Conservation (phyloP, 805 yeast species). For the Tetrapisispora nanseiensis region DNA sequence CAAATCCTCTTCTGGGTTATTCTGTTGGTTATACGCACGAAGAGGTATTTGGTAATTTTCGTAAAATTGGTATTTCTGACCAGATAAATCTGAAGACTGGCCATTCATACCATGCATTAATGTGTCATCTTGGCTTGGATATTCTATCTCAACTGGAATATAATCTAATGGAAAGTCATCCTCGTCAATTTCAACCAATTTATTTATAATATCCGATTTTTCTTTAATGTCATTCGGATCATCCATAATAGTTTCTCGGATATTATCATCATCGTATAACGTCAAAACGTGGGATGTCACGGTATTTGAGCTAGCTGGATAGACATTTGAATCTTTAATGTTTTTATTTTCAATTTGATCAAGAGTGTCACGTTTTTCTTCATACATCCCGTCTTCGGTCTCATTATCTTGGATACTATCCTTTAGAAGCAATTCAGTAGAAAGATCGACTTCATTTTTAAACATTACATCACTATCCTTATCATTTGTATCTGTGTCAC, state of each 20-base stretch:
- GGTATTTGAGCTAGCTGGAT: neutral
- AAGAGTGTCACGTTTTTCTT: neutral
- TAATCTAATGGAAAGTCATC: constrained; percentile 70
- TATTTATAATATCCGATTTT: neutral
- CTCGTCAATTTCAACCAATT: constrained; percentile 27
- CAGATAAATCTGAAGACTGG: constrained; percentile 4
- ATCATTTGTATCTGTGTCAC: neutral
- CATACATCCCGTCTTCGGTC: neutral
- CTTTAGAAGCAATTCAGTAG: neutral
- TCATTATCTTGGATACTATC: neutral
- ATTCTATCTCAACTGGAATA: constrained; percentile 38
- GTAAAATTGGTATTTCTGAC: constrained; percentile 2
- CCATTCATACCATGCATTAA: constrained; percentile 5
- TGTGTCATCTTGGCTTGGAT: constrained; percentile 18
- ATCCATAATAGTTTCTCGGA: too few species aligned
- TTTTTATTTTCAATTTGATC: neutral
- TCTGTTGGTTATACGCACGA: constrained; percentile 5
- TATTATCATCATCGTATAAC: constrained; percentile 9
- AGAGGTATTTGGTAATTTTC: constrained; percentile 1
- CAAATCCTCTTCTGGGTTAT: constrained; percentile 10
- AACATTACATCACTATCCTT: neutral
- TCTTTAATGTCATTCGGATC: neutral
- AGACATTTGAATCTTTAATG: neutral
- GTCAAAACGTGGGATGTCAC: constrained; percentile 5
- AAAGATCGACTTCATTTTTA: neutral